These are phyloP conservation scores for Fulvia fulva DNA, from an alignment of 2,329 filamentous ascomycete genomes.

Conservation along the genomic window DNA sequence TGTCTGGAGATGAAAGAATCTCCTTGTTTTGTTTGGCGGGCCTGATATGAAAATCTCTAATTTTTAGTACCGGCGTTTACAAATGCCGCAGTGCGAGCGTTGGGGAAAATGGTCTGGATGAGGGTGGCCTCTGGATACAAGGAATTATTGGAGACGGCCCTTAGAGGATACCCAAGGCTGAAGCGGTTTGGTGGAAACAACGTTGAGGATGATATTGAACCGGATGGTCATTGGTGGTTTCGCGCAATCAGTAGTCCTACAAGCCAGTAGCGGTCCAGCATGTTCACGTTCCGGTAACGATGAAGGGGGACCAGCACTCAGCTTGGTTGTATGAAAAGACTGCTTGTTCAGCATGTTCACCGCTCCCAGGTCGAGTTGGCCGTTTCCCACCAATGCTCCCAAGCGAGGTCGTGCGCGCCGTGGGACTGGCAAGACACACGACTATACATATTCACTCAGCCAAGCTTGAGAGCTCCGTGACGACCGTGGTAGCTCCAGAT, in stretches of 20 bases:
- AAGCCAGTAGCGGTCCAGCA: background rate
- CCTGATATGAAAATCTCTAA: constrained; percentile 4
- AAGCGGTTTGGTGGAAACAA: background rate
- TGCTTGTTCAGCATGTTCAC: background rate
- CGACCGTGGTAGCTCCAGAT: background rate
- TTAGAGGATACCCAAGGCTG: background rate
- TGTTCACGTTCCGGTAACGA: background rate
- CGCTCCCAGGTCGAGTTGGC: too few species aligned
- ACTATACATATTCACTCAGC: background rate
- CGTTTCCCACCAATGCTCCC: background rate
- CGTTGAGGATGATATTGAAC: background rate
- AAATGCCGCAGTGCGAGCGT: constrained; percentile 6
- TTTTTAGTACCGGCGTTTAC: constrained; percentile 5
- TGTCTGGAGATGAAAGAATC: background rate
- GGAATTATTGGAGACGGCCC: constrained; percentile 1
- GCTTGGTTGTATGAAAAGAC: background rate
- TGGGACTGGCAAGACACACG: background rate
- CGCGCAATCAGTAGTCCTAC: background rate
- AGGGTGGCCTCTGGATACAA: background rate
- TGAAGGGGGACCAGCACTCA: background rate
- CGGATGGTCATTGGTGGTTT: background rate
- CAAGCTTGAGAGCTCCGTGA: background rate
- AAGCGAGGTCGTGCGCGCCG: background rate
- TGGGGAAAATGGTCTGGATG: background rate
- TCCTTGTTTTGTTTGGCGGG: background rate